Evolutionary conservation across 2,329 filamentous ascomycete genomes (phyloP).

Genomic region (Metarhizium robertsii): DNA sequence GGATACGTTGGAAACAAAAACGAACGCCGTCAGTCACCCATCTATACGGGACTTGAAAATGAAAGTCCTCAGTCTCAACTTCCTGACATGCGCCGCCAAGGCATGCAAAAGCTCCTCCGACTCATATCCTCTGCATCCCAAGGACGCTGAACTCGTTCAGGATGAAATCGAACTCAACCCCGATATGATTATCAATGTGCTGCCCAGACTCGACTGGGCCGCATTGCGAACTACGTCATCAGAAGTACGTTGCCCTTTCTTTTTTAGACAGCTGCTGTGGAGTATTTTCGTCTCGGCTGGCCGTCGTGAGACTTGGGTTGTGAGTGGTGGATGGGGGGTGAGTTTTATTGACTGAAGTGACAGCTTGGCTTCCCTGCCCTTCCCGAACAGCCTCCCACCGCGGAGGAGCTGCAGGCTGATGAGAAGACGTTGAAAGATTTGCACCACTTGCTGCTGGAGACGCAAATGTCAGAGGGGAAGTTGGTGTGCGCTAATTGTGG

Average conservation of each 20-base stretch:
- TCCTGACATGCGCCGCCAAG: conserved; percentile 93
- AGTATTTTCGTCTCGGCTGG: neutral
- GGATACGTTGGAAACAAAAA: neutral
- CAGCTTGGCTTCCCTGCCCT: conserved; percentile 74
- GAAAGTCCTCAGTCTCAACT: conserved; percentile 95
- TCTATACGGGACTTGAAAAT: conserved; percentile 38
- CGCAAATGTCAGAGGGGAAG: conserved; percentile 79
- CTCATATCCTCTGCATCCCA: conserved; percentile 86
- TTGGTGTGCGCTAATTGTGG: conserved; percentile 85
- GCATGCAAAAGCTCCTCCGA: conserved; percentile 73
- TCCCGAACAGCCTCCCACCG: conserved; percentile 53
- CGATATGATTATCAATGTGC: conserved; percentile 71
- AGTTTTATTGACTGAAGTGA: conserved; percentile 2
- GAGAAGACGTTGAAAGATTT: conserved; percentile 67
- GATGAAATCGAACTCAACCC: conserved; percentile 78
- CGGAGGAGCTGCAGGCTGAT: conserved; percentile 52
- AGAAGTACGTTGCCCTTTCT: conserved; percentile 50
- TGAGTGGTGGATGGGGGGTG: no score
- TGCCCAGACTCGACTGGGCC: conserved; percentile 82
- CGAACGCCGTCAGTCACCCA: no score
- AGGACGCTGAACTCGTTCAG: conserved; percentile 82
- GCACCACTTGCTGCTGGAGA: conserved; percentile 78
- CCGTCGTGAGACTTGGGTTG: no score
- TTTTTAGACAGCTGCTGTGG: neutral
- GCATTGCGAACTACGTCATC: conserved; percentile 65